Evolutionary conservation across 2,329 filamentous ascomycete genomes (phyloP).

Genomic region (Thermochaetoides dissita): DNA sequence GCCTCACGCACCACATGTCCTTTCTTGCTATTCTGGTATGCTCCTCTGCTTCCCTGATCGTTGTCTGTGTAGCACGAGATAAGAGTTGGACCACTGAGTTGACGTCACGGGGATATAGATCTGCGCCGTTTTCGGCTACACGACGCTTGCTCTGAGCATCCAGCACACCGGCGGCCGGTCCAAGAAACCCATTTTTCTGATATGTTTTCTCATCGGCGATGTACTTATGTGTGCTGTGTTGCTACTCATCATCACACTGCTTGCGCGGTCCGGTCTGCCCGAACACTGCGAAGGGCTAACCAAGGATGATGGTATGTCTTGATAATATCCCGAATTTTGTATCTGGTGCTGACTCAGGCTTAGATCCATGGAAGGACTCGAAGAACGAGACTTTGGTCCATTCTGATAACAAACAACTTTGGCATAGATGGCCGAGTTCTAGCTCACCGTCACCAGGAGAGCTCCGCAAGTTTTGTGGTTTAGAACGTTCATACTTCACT

Average conservation of each 20-base stretch:
- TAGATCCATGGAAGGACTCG: constrained; percentile 1
- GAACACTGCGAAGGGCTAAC: constrained; percentile 22
- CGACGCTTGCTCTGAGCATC: constrained; percentile 19
- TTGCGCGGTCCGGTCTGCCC: constrained; percentile 22
- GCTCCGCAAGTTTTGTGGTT: constrained; percentile 19
- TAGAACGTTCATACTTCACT: constrained; percentile 22
- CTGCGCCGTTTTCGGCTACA: constrained; percentile 20
- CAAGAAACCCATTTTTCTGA: constrained; percentile 15
- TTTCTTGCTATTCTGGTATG: constrained; percentile 24
- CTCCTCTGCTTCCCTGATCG: not conserved
- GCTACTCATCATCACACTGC: constrained; percentile 21
- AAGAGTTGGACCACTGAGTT: constrained; percentile 2
- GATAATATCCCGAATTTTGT: not conserved
- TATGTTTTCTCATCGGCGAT: constrained; percentile 19
- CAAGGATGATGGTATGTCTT: constrained; percentile 10
- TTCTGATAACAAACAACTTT: constrained; percentile 19
- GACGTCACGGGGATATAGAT: constrained; percentile 13
- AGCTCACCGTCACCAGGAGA: constrained; percentile 13
- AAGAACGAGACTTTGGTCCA: constrained; percentile 9
- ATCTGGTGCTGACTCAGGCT: constrained; percentile 2
- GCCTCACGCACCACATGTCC: constrained; percentile 17
- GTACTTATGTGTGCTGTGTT: constrained; percentile 18
- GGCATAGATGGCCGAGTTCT: constrained; percentile 13
- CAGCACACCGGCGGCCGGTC: constrained; percentile 19
- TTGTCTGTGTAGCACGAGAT: not conserved